phyloP scores from a whole-genome alignment of 192 early-diverging fungal genomes.

The Paraglomus brasilianum region DNA sequence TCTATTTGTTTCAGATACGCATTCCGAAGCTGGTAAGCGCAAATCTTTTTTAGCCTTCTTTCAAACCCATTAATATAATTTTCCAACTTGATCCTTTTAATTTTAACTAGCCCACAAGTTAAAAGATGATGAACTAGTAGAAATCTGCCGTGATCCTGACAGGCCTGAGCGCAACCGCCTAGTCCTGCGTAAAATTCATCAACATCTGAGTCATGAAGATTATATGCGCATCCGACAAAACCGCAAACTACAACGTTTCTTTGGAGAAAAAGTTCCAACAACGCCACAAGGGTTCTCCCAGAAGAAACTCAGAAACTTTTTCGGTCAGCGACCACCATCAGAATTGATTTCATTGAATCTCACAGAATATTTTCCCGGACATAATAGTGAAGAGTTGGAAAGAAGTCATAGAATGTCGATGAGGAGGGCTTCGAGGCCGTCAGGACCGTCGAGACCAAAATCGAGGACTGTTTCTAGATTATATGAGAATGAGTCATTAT shows the following conservation, averaged over 20 bases:
- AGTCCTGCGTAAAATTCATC: conserved; percentile 70
- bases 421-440: conserved; percentile 39
- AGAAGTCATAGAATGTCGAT: conserved; percentile 29
- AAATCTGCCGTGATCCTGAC: conserved; percentile 69
- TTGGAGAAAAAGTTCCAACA: conserved; percentile 28
- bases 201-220: conserved; percentile 55
- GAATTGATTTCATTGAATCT: conserved; percentile 92
- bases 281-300: conserved; percentile 23
- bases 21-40: conserved; percentile 62
- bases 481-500: conserved; percentile 5
- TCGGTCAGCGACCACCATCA: conserved; percentile 93
- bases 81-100: background rate
- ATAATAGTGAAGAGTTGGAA: conserved; percentile 35
- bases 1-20: conserved; percentile 69
- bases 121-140: conserved; percentile 74
- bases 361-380: conserved; percentile 84
- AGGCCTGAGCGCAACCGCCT: conserved; percentile 68
- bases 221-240: conserved; percentile 50
- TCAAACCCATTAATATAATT: background rate
- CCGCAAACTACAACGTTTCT: conserved; percentile 30
- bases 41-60: background rate
- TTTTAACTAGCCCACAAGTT: conserved; percentile 52
- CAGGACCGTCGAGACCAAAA: conserved; percentile 31
- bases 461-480: conserved; percentile 20
- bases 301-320: conserved; percentile 70